Base-by-base conservation (phyloP, 2,329 filamentous ascomycete genomes). In the Talaromyces islandicus region DNA sequence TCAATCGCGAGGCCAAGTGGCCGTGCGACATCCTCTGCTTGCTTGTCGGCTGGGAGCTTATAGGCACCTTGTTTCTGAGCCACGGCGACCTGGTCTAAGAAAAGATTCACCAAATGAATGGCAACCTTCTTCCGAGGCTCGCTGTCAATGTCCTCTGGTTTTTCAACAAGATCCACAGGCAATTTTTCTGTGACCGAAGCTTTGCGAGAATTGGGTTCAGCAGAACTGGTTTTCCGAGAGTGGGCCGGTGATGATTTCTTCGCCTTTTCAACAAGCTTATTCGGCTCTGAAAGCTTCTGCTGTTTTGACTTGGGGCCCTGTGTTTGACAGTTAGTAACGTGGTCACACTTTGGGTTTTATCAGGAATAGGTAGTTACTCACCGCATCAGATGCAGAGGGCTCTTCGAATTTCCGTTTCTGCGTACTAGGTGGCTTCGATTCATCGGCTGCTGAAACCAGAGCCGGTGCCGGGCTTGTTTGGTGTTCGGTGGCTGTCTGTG, bases 1-100 rank as follows among this genome's bases (percentile, higher is more conserved):
- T 97, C 92, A 63, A 97, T 88, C 64, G 91, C 84, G 27, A 96
- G 77, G 14, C 89, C 90, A 52, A 92, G 82, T 24, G 83, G 83
- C 69, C 89, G 87, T 11, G 88, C 87, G 61, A 90, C 78, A 10
- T 81, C 81, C 54, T 88, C 85, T 14, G 84, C 79, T 0, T 85
- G 85, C 59, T 86, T 81, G 53, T 84, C 88, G 56, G 87, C 81
- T 1, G 86, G 82, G 19, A 92, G 76, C 27, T 79, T 77, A 66
- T 88, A 87, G 10, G 84, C 79, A 17, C 85, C 83, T 59, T 84
- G 80, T 72, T 91, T 90, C 64, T 88, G 83, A 35, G 89, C 85
- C 38, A 80, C 74, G n/a, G 82, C 80, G 60, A 96, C 82, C 60
- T 88, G 82, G 58, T 86, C 81, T 48, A 80, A 75, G 48, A 97